These are phyloP conservation scores for Cladophialophora chaetospira DNA, from an alignment of 2,329 filamentous ascomycete genomes.

Conservation along the genomic window DNA sequence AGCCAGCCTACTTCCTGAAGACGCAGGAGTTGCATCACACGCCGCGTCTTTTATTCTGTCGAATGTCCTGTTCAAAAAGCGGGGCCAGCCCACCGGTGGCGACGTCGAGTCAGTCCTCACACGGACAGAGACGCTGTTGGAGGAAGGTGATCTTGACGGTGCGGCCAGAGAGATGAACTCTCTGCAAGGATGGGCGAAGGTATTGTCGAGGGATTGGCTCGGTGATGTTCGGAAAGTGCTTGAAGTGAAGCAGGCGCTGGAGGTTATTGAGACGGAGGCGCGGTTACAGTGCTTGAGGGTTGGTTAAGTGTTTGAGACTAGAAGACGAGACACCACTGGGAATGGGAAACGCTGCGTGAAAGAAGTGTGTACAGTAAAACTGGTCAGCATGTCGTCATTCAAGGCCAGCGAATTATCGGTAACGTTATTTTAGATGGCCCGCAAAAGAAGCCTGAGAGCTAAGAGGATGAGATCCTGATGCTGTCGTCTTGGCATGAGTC, in stretches of 20 bases:
- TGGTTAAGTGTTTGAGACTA: conserved; percentile 53
- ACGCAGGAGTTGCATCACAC: conserved; percentile 92
- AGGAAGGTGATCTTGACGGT: conserved; percentile 88
- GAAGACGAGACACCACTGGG: neutral
- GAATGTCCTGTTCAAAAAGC: conserved; percentile 96
- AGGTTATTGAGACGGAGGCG: conserved; percentile 91
- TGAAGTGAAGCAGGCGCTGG: conserved; percentile 93
- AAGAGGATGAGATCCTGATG: no score
- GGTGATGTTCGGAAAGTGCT: conserved; percentile 86
- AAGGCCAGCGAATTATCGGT: no score
- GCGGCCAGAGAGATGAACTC: conserved; percentile 95
- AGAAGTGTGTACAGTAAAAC: no score
- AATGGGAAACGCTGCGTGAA: no score
- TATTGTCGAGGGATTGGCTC: conserved; percentile 91
- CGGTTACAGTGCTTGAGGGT: conserved; percentile 83
- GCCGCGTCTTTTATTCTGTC: conserved; percentile 86
- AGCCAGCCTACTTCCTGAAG: conserved; percentile 85
- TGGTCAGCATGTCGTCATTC: no score
- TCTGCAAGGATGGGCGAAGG: conserved; percentile 91
- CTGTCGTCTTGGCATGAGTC: no score
- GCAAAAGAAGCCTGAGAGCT: no score
- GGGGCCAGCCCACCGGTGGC: conserved; percentile 75
- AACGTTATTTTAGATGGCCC: no score
- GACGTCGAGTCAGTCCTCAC: conserved; percentile 94
- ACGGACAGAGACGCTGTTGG: conserved; percentile 82